phyloP scores from a whole-genome alignment of 2,329 filamentous ascomycete species.

The Cryphonectria carpinicola region DNA sequence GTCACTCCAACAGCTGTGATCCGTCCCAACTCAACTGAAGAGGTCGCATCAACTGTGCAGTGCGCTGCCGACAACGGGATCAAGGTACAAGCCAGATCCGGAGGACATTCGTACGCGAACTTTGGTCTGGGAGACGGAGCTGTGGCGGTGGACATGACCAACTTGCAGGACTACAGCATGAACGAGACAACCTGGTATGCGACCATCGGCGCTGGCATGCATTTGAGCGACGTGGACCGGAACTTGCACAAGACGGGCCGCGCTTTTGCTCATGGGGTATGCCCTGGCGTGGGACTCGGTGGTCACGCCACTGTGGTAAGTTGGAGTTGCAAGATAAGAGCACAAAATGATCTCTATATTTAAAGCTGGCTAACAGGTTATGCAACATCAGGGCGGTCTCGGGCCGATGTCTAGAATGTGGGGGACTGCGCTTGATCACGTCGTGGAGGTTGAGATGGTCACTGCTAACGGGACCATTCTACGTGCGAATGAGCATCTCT shows the following conservation, averaged over 20 bases:
- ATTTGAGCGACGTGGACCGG: conserved; percentile 55
- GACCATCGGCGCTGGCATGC: conserved; percentile 57
- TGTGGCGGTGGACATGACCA: conserved; percentile 58
- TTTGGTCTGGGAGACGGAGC: conserved; percentile 45
- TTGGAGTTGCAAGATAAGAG: background rate
- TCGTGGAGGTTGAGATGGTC: conserved; percentile 59
- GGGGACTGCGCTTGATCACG: conserved; percentile 59
- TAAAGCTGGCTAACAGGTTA: background rate
- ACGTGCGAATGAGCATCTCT: conserved; percentile 50
- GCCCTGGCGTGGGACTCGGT: conserved; percentile 61
- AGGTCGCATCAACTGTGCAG: conserved; percentile 60
- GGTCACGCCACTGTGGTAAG: conserved; percentile 60
- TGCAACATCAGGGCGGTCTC: conserved; percentile 53
- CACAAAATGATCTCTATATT: background rate
- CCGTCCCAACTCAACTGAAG: conserved; percentile 54
- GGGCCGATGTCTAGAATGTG: conserved; percentile 64
- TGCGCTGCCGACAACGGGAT: conserved; percentile 56
- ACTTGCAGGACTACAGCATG: conserved; percentile 58
- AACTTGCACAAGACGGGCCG: conserved; percentile 55
- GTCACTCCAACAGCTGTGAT: conserved; percentile 60
- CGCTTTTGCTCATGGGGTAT: conserved; percentile 64
- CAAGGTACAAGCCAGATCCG: conserved; percentile 65
- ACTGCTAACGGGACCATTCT: conserved; percentile 58
- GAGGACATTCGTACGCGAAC: conserved; percentile 65
- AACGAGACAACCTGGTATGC: conserved; percentile 56